phyloP scores from a whole-genome alignment of 2,329 filamentous ascomycete species.

The Ceratocystis alfenasii region DNA sequence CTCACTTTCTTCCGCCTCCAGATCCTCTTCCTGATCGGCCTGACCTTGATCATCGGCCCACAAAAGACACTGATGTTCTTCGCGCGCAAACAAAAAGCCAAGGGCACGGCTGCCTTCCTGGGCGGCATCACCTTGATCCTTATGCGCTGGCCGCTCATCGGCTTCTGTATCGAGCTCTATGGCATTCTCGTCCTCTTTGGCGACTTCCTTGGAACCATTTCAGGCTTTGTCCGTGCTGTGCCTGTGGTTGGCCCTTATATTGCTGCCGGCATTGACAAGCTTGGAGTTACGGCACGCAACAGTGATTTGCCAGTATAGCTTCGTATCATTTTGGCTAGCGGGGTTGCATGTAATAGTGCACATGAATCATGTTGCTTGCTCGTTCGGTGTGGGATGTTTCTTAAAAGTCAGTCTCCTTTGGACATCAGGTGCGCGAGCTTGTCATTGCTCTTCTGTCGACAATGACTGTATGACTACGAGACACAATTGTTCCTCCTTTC shows the following conservation, averaged over 20 bases:
- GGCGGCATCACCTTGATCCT: constrained; percentile 74
- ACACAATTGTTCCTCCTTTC: not conserved
- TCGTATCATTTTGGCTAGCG: not conserved
- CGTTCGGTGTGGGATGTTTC: not conserved
- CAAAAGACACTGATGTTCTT: constrained; percentile 91
- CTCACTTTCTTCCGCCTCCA: constrained; percentile 31
- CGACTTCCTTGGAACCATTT: constrained; percentile 89
- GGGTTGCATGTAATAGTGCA: constrained; percentile 12
- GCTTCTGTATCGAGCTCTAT: constrained; percentile 83
- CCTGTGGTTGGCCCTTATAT: constrained; percentile 83
- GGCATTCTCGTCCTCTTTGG: constrained; percentile 90
- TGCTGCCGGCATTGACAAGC: constrained; percentile 57
- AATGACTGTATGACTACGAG: not conserved
- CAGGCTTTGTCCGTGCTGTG: constrained; percentile 70
- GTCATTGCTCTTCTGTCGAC: not conserved
- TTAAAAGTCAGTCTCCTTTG: not conserved
- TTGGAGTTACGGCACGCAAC: constrained; percentile 58
- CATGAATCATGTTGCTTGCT: not conserved
- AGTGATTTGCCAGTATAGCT: constrained; percentile 61
- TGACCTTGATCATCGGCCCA: constrained; percentile 88
- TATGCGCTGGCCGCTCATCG: constrained; percentile 78
- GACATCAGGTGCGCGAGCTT: constrained; percentile 11
- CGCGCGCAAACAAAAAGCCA: constrained; percentile 80
- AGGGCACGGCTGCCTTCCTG: constrained; percentile 81
- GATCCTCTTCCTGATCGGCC: constrained; percentile 95